Evolutionary conservation across 2,329 filamentous ascomycete genomes (phyloP), one percentile per base, ranked within the genome.

Genomic region (Verticillium nonalfalfae): DNA sequence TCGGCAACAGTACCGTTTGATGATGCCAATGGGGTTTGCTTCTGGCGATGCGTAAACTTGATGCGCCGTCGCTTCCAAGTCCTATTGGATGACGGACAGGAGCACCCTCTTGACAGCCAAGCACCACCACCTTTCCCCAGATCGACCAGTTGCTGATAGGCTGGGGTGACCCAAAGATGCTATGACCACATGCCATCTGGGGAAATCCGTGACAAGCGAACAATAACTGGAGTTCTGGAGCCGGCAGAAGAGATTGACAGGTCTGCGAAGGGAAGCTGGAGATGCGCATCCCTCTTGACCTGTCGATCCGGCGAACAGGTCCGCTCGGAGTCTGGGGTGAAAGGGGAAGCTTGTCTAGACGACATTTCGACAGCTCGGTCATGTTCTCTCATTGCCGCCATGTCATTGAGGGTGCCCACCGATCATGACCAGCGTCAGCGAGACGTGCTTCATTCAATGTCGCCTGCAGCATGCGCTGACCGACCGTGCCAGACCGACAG

Each of bases 121-220:
- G 3, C 15, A 52, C 7, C 45, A 13, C 13, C 45, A 11, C n/a
- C 7, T 21, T 11, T 52, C 45, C 45, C 45, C 45, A 26, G 45
- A 31, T 52, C 45, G 10, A 52, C 45, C 18, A 11, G 45, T 52
- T 31, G 18, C 7, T 52, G 45, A 52, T 21, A 52, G 45, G 45
- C 21, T 36, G n/a, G 10, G 55, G 54, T 18, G 18, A 56, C 52
- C 58, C 59, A 56, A 65, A 55, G 64, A 59, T 62, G 62, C 63
- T 64, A 57, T 61, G 63, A 64, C 63, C 62, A 64, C 56, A 55
- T 56, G 57, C 56, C 60, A 64, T 64, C 54, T 56, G 61, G 62
- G 60, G 57, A 59, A 56, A 57, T 56, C 57, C 58, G 55, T 31
- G 21, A 39, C 36, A 38, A 54, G 31, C 40, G 57, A 26, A 55